phyloP scores from a whole-genome alignment of 2,329 filamentous ascomycete genomes.

The Diaporthe humulicola region DNA sequence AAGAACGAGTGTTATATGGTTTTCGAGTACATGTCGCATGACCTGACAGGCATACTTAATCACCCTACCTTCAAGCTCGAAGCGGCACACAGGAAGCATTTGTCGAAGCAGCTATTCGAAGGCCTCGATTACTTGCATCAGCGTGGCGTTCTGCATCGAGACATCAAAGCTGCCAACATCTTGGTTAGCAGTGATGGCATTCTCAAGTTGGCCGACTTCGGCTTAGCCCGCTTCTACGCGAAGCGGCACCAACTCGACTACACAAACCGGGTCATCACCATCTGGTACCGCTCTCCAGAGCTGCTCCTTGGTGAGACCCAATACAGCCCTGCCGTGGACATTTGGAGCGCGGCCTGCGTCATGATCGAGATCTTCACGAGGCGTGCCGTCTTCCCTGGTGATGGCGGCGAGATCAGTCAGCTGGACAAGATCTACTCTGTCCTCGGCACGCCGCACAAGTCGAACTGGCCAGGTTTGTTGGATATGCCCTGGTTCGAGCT shows the following conservation, averaged over 20 bases:
- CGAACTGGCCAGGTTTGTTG: constrained; percentile 89
- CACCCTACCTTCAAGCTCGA: constrained; percentile 93
- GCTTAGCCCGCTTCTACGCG: constrained; percentile 94
- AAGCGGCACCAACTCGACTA: constrained; percentile 94
- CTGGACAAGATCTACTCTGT: constrained; percentile 96
- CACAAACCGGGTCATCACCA: constrained; percentile 98
- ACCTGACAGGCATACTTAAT: constrained; percentile 93
- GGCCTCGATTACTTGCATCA: constrained; percentile 94
- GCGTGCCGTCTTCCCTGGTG: constrained; percentile 93
- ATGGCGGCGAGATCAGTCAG: constrained; percentile 95
- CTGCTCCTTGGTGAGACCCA: constrained; percentile 91
- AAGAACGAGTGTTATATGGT: constrained; percentile 99
- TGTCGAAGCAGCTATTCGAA: constrained; percentile 93
- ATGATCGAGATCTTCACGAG: constrained; percentile 96
- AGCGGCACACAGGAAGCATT: constrained; percentile 88
- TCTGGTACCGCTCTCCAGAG: constrained; percentile 96
- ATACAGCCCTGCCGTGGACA: constrained; percentile 90
- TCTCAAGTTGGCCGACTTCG: constrained; percentile 95
- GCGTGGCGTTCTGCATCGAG: constrained; percentile 92
- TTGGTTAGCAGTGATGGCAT: constrained; percentile 90
- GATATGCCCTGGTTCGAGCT: constrained; percentile 98
- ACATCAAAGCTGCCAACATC: constrained; percentile 99
- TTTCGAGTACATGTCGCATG: constrained; percentile 97
- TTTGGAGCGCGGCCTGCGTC: constrained; percentile 98
- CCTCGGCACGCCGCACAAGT: constrained; percentile 86